Conservation (phyloP, 1,139 yeast species). For the Sugiyamaella xylanicola region DNA sequence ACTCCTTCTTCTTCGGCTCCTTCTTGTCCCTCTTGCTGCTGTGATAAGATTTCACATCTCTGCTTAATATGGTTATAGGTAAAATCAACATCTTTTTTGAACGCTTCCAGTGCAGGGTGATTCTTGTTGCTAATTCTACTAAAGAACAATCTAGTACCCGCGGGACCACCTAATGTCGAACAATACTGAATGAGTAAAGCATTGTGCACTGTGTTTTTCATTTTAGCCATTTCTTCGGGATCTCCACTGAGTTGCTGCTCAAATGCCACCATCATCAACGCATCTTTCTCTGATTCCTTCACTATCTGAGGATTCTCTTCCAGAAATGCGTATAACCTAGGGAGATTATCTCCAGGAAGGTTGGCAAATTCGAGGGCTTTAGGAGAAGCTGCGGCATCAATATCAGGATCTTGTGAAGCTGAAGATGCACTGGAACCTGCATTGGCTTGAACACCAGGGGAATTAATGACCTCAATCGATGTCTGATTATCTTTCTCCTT, state of each 20-base stretch:
- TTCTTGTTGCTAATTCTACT: slow-evolving; percentile 58
- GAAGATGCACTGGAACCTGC: slow-evolving; percentile 16
- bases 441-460: slow-evolving; percentile 21
- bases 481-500: slow-evolving; percentile 15
- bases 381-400: slow-evolving; percentile 57
- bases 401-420: slow-evolving; percentile 46
- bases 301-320: slow-evolving; percentile 67
- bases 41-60: slow-evolving; percentile 69
- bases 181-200: slow-evolving; percentile 80
- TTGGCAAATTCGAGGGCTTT: slow-evolving; percentile 69
- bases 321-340: slow-evolving; percentile 55
- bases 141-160: slow-evolving; percentile 71
- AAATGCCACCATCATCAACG: slow-evolving; percentile 89
- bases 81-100: slow-evolving; percentile 68
- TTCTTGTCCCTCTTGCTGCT: slow-evolving; percentile 47
- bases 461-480: slow-evolving; percentile 44
- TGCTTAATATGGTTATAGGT: slow-evolving; percentile 71
- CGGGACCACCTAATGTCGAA: slow-evolving; percentile 54
- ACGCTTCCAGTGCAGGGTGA: slow-evolving; percentile 67
- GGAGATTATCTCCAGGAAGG: slow-evolving; percentile 53
- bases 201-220: slow-evolving; percentile 69
- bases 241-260: slow-evolving; percentile 74
- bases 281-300: slow-evolving; percentile 85
- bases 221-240: slow-evolving; percentile 45
- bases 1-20: slow-evolving; percentile 58